These are phyloP conservation scores for Coemansia sp. DNA, from an alignment of 192 early-diverging fungal species.

Conservation along the genomic window DNA sequence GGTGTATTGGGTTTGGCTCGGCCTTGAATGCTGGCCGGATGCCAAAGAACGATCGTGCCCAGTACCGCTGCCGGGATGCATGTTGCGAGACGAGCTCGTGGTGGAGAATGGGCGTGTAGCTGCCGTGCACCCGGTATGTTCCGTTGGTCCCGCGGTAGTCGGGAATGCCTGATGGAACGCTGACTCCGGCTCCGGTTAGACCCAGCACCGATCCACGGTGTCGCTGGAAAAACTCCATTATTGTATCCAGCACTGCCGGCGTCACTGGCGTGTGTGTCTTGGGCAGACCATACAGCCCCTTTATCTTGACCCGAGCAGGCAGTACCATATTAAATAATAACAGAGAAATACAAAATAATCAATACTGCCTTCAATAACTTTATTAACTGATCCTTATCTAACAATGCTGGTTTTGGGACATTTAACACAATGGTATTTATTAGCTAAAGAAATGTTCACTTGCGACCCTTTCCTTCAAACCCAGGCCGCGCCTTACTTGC, in stretches of 20 bases:
- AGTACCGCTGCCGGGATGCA: slow-evolving; percentile 77
- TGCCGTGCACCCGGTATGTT: slow-evolving; percentile 67
- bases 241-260: slow-evolving; percentile 13
- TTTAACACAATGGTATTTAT: neutral
- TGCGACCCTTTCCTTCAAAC: slow-evolving; percentile 49
- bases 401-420: no score
- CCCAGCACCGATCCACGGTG: slow-evolving; percentile 38
- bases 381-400: no score
- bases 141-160: slow-evolving; percentile 82
- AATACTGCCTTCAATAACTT: no score
- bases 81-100: slow-evolving; percentile 66
- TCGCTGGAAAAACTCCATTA: slow-evolving; percentile 26
- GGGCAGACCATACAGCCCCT: slow-evolving; percentile 43
- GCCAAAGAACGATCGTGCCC: slow-evolving; percentile 86
- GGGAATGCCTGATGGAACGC: slow-evolving; percentile 72
- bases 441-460: slow-evolving; percentile 6
- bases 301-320: slow-evolving; percentile 34
- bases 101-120: slow-evolving; percentile 83
- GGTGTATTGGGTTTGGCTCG: slow-evolving; percentile 74
- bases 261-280: slow-evolving; percentile 31
- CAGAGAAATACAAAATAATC: no score
- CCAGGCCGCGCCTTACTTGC: slow-evolving; percentile 44
- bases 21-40: slow-evolving; percentile 69
- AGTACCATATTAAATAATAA: slow-evolving; percentile 8
- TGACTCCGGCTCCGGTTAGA: slow-evolving; percentile 56